Base-by-base conservation (phyloP, 1,284 basidiomycete species). In the Microbotryomycetes sp. region DNA sequence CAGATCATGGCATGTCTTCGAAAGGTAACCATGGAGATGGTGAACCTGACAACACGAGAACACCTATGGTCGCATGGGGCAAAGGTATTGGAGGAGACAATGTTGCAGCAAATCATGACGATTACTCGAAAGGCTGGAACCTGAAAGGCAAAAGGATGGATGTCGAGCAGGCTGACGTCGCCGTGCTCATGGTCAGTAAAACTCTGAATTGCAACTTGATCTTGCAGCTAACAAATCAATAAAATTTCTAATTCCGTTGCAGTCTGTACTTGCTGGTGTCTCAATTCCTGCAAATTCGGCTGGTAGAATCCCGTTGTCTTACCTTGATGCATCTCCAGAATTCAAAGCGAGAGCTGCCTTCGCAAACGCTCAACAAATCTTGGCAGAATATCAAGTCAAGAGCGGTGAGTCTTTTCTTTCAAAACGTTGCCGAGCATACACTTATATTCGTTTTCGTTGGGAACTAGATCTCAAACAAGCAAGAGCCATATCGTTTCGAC, bases 1-100 rank as follows among this genome's bases (percentile, higher is more conserved):
- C 91, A 0, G 90, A 93, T 73, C 90, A 93, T 73, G 90, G 90
- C 5, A 93, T 93, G 90, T 88, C 86, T 49, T 49, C 7, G 49
- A 87, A 91, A 60, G 90, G 90, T 28, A 93, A 92, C 71, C 90
- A 93, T 65, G 90, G 90, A 3, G 90, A 93, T 70, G 90, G 90
- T 30, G 85, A 92, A 69, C 89, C 89, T 0, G 89, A 92, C 74
- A 91, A 87, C 69, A 92, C 90, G 5, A 83, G 88, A 25, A 92
- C 89, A 0, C 89, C 89, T 19, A 79, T 92, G 19, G 80, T 92
- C n/a, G 84, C 82, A 1, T 92, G 90, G 89, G 89, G 89, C 0
- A 80, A 83, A 45, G 89, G 90, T 5, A 76, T 72, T 22, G 55
- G 45, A 15, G n/a, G 16, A 6, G 19, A n/a, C n/a, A 61, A 55